Evolutionary conservation across 208 protist genomes (phyloP), one percentile per base, ranked within the genome.

Genomic region (Crithidia fasciculata): DNA sequence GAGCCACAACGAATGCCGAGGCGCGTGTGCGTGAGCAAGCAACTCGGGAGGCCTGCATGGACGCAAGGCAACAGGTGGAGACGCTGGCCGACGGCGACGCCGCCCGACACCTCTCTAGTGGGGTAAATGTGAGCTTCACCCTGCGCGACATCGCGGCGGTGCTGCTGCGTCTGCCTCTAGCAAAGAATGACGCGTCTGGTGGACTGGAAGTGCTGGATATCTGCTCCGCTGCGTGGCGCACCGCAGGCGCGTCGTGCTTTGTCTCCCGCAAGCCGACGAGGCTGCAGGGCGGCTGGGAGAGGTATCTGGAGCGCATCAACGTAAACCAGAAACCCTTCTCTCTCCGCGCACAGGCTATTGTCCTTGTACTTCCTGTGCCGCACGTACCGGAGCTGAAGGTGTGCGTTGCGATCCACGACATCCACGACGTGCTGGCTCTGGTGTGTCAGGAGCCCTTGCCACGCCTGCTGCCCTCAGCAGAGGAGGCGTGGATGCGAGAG

Each of bases 241-340:
- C 79, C 19, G 81, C 81, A 39, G 86, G 86, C 0, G 71, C 83
- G 6, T 91, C 85, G 12, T 90, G 80, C 76, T 90, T 94, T 68
- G 53, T 94, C 5, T 89, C 89, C 36, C 49, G 76, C 16, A 83
- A 74, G 61, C 80, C 86, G 15, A 70, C 15, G 8, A 49, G 55
- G 45, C 72, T 86, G 60, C 55, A 63, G 15, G 80, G 85, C 15
- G 89, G 82, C 12, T 88, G 84, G 83, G 76, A 84, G 66, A 91
- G 79, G 60, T 94, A 91, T 69, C 56, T 90, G 63, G 74, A 83
- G 62, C 76, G 80, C 16, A 78, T 91, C 13, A 88, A 90, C 68
- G 61, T 86, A 12, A 88, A 90, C 50, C 84, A 91, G 36, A 81
- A 87, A 71, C 84, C 86, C 6, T 90, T 91, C 64, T 88, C 88